Base-by-base conservation (phyloP, 495 filamentous ascomycete species). In the Lasiosphaeria ovina region DNA sequence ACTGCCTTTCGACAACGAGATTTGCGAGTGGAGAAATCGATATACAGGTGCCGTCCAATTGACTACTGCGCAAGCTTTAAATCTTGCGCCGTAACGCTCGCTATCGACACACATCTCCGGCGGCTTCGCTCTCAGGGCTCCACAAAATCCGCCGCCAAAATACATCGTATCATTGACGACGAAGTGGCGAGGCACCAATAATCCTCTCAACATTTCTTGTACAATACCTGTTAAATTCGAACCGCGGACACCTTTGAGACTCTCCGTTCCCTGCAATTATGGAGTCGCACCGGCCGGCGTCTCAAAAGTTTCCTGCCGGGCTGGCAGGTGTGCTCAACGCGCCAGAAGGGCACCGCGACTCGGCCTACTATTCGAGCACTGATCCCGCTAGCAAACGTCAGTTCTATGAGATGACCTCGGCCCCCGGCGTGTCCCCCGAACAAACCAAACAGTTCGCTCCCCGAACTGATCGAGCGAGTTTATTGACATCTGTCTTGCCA, bases 301-400 rank as follows among this genome's bases (percentile, higher is more conserved):
- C 74, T 50, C 80, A 81, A 65, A 83, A 81, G 63, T 67, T 80
- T 48, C 80, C 81, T 42, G 68, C 73, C 6, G 78, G 74, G 14
- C 63, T 83, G 54, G 77, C 78, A 8, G 74, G 74, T 8, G 75
- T 83, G 11, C 66, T 83, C 35, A 83, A 83, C 59, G 62, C 73
- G 33, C 75, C 80, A 2, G 77, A 81, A 17, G 79, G 82, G 6
- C 66, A 81, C 56, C 72, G 81, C 24, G 81, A 84, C 65, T 83
- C 80, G 38, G 81, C 80, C 10, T 84, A 83, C 57, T 83, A 73
- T 55, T 82, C 79, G 31, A 77, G 75, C 44, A 79, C 76, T n/a
- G 81, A 80, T 68, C 75, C 76, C 38, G 79, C 79, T 4, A 83
- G 80, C 72, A 84, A 84, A 67, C 81, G 81, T 84, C 62, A 68